Conservation (phyloP, 2,329 filamentous ascomycete species). For the Fusarium annulatum region DNA sequence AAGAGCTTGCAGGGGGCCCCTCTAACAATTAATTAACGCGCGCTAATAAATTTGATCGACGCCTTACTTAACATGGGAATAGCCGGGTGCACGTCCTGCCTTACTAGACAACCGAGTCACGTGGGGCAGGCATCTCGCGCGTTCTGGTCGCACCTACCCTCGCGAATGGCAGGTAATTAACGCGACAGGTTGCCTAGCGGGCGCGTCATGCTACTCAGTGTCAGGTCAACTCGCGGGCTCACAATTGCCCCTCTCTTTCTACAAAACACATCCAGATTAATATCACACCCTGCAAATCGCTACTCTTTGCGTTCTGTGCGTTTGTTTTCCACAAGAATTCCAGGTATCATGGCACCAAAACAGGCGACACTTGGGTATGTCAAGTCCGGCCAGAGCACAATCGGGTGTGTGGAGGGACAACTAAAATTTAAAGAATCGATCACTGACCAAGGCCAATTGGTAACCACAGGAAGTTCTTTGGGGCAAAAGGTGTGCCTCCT, state of each 20-base stretch:
- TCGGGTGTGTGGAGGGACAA: constrained; percentile 66
- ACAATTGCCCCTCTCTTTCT: constrained; percentile 32
- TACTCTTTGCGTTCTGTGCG: constrained; percentile 12
- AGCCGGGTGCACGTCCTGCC: not conserved
- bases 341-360: constrained; percentile 64
- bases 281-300: constrained; percentile 5
- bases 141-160: constrained; percentile 34
- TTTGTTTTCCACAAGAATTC: constrained; percentile 8
- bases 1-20: constrained; percentile 20
- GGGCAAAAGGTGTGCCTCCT: constrained; percentile 63
- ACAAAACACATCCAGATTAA: constrained; percentile 17
- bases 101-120: constrained; percentile 30
- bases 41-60: constrained; percentile 21
- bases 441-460: constrained; percentile 14
- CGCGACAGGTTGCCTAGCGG: constrained; percentile 53
- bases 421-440: not conserved
- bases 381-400: constrained; percentile 75
- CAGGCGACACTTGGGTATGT: constrained; percentile 93
- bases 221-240: constrained; percentile 37
- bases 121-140: constrained; percentile 39
- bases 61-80: constrained; percentile 3
- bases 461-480: constrained; percentile 83
- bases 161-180: constrained; percentile 49
- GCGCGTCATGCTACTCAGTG: constrained; percentile 50
- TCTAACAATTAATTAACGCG: constrained; percentile 7